Conservation (phyloP, 1,284 basidiomycete genomes). For the Vanrija pseudolonga region DNA sequence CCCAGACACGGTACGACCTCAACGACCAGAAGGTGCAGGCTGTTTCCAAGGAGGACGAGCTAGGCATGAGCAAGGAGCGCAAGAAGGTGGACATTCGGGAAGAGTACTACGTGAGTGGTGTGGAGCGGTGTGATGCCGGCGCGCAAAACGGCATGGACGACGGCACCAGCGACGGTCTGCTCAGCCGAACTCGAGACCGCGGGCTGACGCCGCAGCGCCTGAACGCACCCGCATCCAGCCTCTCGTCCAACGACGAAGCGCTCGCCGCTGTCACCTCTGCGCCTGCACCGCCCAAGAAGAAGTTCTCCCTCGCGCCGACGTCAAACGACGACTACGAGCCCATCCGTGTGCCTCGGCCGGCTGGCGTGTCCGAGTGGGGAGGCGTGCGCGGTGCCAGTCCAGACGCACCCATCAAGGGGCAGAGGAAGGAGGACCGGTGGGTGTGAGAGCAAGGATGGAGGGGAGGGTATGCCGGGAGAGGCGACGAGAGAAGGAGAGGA, state of each 20-base stretch:
- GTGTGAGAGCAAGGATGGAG: slow-evolving; percentile 23
- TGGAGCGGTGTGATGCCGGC: not conserved
- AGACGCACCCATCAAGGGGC: slow-evolving; percentile 44
- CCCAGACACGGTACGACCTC: slow-evolving; percentile 86
- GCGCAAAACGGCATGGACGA: too few species aligned
- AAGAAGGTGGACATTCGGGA: slow-evolving; percentile 89
- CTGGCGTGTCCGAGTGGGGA: slow-evolving; percentile 83
- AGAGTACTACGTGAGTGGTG: slow-evolving; percentile 82
- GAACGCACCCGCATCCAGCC: slow-evolving; percentile 14
- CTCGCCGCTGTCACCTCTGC: not conserved
- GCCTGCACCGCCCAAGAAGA: slow-evolving; percentile 11
- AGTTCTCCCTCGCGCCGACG: slow-evolving; percentile 33
- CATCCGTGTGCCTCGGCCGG: slow-evolving; percentile 76
- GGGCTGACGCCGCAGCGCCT: slow-evolving; percentile 20
- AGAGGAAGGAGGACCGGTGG: slow-evolving; percentile 42
- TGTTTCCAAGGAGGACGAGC: slow-evolving; percentile 77
- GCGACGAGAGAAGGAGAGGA: not conserved
- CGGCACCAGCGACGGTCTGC: too few species aligned
- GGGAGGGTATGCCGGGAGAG: too few species aligned
- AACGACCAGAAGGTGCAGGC: slow-evolving; percentile 73
- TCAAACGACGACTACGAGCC: slow-evolving; percentile 73
- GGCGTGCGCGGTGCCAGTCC: slow-evolving; percentile 62
- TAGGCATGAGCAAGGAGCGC: slow-evolving; percentile 71
- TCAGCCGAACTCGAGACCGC: not conserved
- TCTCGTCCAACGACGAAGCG: slow-evolving; percentile 7